Evolutionary conservation across 164 flowering plant species (phyloP).

Genomic region (Echeveria elegans): DNA sequence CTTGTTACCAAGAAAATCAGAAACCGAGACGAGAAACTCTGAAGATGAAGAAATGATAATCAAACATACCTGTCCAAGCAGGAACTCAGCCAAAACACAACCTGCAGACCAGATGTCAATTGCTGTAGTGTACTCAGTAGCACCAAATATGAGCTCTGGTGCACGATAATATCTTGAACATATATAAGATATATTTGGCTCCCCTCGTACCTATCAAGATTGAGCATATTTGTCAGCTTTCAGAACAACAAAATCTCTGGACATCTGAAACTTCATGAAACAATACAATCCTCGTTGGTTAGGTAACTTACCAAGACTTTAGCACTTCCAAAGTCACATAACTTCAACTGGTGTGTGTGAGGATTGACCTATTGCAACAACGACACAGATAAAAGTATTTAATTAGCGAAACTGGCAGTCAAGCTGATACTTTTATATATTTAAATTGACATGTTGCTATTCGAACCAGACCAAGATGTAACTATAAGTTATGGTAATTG

Average conservation of each 20-base stretch:
- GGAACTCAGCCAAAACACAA: conserved; percentile 58
- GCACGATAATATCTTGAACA: conserved; percentile 64
- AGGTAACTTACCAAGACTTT: conserved; percentile 39
- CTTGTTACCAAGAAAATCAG: neutral
- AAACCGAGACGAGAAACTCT: neutral
- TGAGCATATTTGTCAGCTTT: neutral
- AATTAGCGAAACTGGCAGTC: neutral
- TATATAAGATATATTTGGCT: conserved; percentile 54
- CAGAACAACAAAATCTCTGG: neutral
- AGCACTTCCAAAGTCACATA: conserved; percentile 64
- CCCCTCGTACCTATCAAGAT: conserved; percentile 38
- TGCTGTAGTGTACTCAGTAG: conserved; percentile 52
- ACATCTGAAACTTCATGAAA: neutral
- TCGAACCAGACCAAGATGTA: neutral
- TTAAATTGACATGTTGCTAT: neutral
- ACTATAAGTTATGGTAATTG: neutral
- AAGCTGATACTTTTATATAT: neutral
- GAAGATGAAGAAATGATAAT: neutral
- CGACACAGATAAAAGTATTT: neutral
- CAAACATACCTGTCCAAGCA: conserved; percentile 38
- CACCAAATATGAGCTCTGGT: conserved; percentile 65
- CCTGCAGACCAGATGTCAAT: conserved; percentile 76
- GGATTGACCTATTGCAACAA: conserved; percentile 43
- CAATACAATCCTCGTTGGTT: neutral
- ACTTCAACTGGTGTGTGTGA: conserved; percentile 50